Evolutionary conservation across 202 grass and related monocot genomes (phyloP), one percentile per base, ranked within the genome.

Genomic region (Saccharum hybrid): DNA sequence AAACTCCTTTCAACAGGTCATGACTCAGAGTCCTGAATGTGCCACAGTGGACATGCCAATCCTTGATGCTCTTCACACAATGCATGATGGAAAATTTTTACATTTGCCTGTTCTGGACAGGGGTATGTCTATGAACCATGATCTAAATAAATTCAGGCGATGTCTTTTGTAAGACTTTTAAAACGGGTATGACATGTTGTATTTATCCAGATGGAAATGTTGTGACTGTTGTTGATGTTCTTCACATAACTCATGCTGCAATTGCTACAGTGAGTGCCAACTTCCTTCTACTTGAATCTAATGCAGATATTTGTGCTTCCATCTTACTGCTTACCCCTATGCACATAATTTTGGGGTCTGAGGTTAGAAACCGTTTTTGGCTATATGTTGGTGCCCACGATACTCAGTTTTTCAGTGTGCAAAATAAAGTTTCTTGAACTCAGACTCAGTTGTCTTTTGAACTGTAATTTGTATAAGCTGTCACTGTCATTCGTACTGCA

Each of bases 11-110:
- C 10, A 8, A 86, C 89, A 98, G 96, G 96, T 98, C 71, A 98
- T 98, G 96, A 98, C 96, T 39, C 88, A 90, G 89, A 96, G 91
- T 85, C 96, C 96, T 83, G 89, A 98, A 89, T 98, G 93, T 87
- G 93, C 85, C 30, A 94, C 89, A 13, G 31, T 94, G 81, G 89
- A 98, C 81, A 96, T 82, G 36, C 83, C 96, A 84, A 98, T 98
- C 79, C 89, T 98, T 73, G 93, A 98, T 62, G 93, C 93, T 77
- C 93, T 96, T 72, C 93, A 98, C 81, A 98, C 86, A 77, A 98
- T 96, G 96, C 96, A 96, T 43, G 91, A 98, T 37, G 89, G 89
- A 12, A 98, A 94, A 65, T 96, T 98, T 88, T 88, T 98, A 39
- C 96, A 98, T 88, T 76, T 98, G 76, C 93, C 96, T 83, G 93